phyloP scores from a whole-genome alignment of 805 yeast genomes.

The Pichia californica region DNA sequence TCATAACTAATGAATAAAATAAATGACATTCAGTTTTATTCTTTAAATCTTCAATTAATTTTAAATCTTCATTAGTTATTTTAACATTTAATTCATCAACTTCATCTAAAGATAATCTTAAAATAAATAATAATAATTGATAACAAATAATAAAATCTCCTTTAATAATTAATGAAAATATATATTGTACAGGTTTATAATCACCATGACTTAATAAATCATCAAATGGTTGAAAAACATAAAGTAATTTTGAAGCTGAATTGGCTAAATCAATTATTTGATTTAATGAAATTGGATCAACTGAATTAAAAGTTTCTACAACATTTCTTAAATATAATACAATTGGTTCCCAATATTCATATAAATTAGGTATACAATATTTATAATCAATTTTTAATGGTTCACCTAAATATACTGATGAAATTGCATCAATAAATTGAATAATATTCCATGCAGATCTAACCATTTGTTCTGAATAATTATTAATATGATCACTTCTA shows the following conservation, averaged over 20 bases:
- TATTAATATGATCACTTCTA: slow-evolving; percentile 9
- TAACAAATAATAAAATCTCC: slow-evolving; percentile 2
- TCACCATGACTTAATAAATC: not conserved
- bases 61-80: not conserved
- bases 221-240: slow-evolving; percentile 2
- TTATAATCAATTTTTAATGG: slow-evolving; percentile 19
- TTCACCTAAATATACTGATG: slow-evolving; percentile 15
- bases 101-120: slow-evolving; percentile 8
- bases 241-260: not conserved
- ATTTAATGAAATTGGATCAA: slow-evolving; percentile 7
- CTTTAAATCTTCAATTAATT: not conserved
- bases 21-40: slow-evolving; percentile 3
- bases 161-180: slow-evolving; percentile 4
- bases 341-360: slow-evolving; percentile 9
- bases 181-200: not conserved
- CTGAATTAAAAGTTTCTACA: slow-evolving; percentile 8
- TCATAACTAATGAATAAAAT: slow-evolving; percentile 1
- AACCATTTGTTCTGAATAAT: slow-evolving; percentile 2
- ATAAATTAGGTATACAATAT: slow-evolving; percentile 9
- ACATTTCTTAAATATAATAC: slow-evolving; percentile 5
- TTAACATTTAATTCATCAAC: slow-evolving; percentile 1
- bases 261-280: slow-evolving; percentile 7
- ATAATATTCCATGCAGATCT: slow-evolving; percentile 14
- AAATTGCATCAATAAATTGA: slow-evolving; percentile 16
- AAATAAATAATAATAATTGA: not conserved